A percentile compares a stretch with the other conserved stretches of the same genome.
Conservation (phyloP, 2,329 filamentous ascomycete species). For the Moelleriella libera region DNA sequence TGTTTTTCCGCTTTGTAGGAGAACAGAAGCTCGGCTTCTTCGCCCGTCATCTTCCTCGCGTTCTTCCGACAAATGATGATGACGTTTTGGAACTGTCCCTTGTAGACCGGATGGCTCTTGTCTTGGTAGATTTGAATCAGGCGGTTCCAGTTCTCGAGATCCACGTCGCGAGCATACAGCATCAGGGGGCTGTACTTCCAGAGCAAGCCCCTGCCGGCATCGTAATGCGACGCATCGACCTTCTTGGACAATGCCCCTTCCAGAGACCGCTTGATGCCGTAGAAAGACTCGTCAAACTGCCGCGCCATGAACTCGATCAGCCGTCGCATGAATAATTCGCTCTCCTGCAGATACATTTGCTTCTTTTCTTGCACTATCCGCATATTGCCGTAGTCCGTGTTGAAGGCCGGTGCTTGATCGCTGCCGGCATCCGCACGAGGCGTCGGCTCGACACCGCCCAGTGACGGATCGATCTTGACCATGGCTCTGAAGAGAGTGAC, state of each 20-base stretch:
- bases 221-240: conserved; percentile 57
- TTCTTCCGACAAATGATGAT: conserved; percentile 67
- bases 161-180: conserved; percentile 77
- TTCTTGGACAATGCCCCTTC: conserved; percentile 48
- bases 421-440: conserved; percentile 31
- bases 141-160: conserved; percentile 66
- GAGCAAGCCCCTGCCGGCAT: conserved; percentile 55
- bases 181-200: conserved; percentile 85
- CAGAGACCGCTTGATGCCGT: conserved; percentile 52
- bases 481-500: conserved; percentile 83
- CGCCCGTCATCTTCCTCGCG: conserved; percentile 58
- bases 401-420: conserved; percentile 36
- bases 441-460: conserved; percentile 38
- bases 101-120: conserved; percentile 63
- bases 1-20: conserved; percentile 75
- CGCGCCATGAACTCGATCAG: conserved; percentile 70
- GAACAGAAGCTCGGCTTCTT: conserved; percentile 78
- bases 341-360: conserved; percentile 71
- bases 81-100: conserved; percentile 67
- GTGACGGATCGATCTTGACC: conserved; percentile 78
- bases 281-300: conserved; percentile 64
- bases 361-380: conserved; percentile 89
- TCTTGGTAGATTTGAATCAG: conserved; percentile 70
- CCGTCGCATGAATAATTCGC: conserved; percentile 60
- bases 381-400: conserved; percentile 77